Percentiles rank a stretch among this genome's conserved stretches.
Evolutionary conservation across 2,329 filamentous ascomycete species (phyloP).

Genomic region (Curvularia eragrostidis): DNA sequence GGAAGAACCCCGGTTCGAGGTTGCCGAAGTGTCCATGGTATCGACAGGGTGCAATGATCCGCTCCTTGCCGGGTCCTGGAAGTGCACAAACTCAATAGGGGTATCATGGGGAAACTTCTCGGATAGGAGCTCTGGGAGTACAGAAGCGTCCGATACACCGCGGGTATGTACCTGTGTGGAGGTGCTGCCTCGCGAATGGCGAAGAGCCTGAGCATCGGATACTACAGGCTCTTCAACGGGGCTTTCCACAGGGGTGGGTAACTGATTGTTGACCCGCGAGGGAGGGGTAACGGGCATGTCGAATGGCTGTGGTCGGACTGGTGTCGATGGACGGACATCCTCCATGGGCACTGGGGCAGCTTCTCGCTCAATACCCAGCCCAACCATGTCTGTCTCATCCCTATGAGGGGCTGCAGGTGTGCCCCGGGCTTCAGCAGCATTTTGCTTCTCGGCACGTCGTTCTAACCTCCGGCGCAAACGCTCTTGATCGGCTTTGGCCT

Average conservation of each 20-base stretch:
- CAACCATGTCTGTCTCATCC: conserved; percentile 47
- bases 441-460: conserved; percentile 68
- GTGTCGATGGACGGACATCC: conserved; percentile 54
- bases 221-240: conserved; percentile 57
- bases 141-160: conserved; percentile 60
- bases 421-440: conserved; percentile 62
- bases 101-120: conserved; percentile 46
- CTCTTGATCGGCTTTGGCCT: conserved; percentile 71
- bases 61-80: conserved; percentile 39
- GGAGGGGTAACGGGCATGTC: conserved; percentile 31
- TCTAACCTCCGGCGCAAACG: conserved; percentile 70
- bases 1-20: conserved; percentile 34
- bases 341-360: conserved; percentile 62
- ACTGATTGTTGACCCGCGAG: conserved; percentile 32
- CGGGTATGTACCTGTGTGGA: conserved; percentile 55
- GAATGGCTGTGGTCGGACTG: conserved; percentile 30
- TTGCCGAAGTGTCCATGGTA: conserved; percentile 39
- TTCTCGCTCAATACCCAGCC: conserved; percentile 65
- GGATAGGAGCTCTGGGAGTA: conserved; percentile 58
- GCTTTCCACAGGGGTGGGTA: conserved; percentile 50
- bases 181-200: conserved; percentile 57
- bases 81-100: conserved; percentile 51
- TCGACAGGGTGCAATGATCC: conserved; percentile 45
- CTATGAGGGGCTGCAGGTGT: conserved; percentile 66
- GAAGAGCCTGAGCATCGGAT: conserved; percentile 57